Evolutionary conservation across 1,139 yeast species (phyloP).

Genomic region (Lodderomyces theae): DNA sequence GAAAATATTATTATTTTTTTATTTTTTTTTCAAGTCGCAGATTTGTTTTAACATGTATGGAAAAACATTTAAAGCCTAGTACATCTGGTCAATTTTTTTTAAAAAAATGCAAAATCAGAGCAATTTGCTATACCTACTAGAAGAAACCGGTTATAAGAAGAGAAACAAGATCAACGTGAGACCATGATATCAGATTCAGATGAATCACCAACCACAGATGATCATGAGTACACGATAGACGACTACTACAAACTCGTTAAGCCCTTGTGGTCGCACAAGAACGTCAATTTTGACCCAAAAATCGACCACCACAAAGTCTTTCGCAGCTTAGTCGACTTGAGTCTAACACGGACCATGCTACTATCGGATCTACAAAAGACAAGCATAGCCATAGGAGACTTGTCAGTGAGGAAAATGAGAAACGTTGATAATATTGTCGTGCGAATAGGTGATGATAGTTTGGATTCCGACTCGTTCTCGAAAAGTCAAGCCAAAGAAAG

Average conservation of each 20-base stretch:
- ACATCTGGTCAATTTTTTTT: background rate
- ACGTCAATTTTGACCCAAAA: constrained; percentile 12
- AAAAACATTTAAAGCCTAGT: constrained; percentile 1
- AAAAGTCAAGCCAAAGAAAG: too few relatives aligned
- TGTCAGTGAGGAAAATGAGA: constrained; percentile 15
- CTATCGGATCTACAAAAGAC: constrained; percentile 25
- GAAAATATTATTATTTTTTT: background rate
- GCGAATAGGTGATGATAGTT: constrained; percentile 4
- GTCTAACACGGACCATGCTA: constrained; percentile 23
- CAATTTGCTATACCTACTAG: too few relatives aligned
- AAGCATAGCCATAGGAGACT: constrained; percentile 24
- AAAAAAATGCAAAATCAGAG: background rate
- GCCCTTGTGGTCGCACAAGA: constrained; percentile 21
- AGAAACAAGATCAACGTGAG: too few relatives aligned
- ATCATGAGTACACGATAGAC: constrained; percentile 19
- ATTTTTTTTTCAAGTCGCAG: background rate
- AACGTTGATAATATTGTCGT: constrained; percentile 14
- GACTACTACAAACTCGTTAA: constrained; percentile 23
- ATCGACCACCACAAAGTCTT: constrained; percentile 23
- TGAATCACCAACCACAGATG: constrained; percentile 13
- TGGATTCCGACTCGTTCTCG: too few relatives aligned
- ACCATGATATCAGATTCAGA: constrained; percentile 16
- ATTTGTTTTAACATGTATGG: background rate
- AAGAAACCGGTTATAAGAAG: too few relatives aligned
- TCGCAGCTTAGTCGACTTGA: constrained; percentile 29